These are phyloP conservation scores for Camellia sinensis DNA, from an alignment of 148 eudicot species.

Conservation along the genomic window DNA sequence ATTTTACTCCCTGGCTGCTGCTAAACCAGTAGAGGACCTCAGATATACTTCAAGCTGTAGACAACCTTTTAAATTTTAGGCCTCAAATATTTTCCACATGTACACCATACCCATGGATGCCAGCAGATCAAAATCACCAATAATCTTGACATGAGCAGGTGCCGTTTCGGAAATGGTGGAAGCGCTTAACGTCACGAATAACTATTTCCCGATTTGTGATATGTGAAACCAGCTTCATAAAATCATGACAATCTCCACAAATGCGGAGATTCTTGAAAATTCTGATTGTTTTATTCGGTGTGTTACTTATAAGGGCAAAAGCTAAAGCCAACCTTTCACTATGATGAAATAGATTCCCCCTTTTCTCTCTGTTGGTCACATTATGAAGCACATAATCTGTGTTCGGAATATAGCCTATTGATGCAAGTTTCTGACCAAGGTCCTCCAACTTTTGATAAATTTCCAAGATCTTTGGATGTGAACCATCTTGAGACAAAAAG, in stretches of 20 bases:
- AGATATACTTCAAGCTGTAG: too few species aligned
- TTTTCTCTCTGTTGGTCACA: slow-evolving; percentile 2
- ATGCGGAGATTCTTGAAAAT: slow-evolving; percentile 23
- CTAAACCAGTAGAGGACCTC: too few species aligned
- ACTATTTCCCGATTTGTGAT: slow-evolving; percentile 16
- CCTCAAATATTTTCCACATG: neutral
- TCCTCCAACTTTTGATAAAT: slow-evolving; percentile 40
- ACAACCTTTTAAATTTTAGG: neutral
- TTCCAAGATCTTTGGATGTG: slow-evolving; percentile 31
- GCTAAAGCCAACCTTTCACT: slow-evolving; percentile 23
- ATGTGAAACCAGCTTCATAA: slow-evolving; percentile 17
- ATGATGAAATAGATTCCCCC: slow-evolving; percentile 9
- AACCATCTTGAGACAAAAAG: slow-evolving; percentile 41
- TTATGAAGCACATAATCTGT: slow-evolving; percentile 17
- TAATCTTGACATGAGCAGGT: slow-evolving; percentile 20
- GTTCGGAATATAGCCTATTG: slow-evolving; percentile 14
- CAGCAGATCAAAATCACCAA: slow-evolving; percentile 12
- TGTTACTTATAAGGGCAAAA: slow-evolving; percentile 12
- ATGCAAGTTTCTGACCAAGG: slow-evolving; percentile 9
- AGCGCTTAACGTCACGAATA: slow-evolving; percentile 16
- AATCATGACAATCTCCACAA: slow-evolving; percentile 21
- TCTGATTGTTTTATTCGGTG: slow-evolving; percentile 16
- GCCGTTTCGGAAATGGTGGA: slow-evolving; percentile 20
- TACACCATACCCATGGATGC: neutral
- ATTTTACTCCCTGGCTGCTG: too few species aligned